Evolutionary conservation across 345 rosid genomes (phyloP), one percentile per base, ranked within the genome.

Genomic region (Lumnitzera racemosa): DNA sequence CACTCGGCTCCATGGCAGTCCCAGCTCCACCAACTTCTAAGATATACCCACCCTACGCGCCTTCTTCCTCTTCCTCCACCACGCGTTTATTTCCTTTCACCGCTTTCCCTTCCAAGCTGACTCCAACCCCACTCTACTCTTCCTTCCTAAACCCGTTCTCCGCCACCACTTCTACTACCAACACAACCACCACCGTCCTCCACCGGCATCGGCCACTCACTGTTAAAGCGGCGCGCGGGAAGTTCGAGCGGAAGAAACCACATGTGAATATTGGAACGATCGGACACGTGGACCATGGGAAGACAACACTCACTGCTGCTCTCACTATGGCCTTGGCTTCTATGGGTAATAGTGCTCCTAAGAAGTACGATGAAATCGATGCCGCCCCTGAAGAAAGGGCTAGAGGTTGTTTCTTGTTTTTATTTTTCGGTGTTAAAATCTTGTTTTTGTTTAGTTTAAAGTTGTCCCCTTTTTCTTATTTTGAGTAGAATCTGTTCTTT

Each of bases 351-450:
- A 74, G 85, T 60, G 83, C 91, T 49, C 95, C 95, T 5, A 90
- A 94, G 56, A 94, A 90, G 64, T 90, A 90, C 80, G 97, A 90
- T 61, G 99, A 94, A 68, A 94, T 94, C 56, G 99, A 94, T 46
- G 99, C 97, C 25, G 99, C 99, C 27, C 99, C 99, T 0, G 99
- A 94, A 65, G 99, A 94, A 61, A 80, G 97, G 36, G 99, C 99
- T 49, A 85, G 99, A 59, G 97, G 99, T 15, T 74, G 80, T 95
- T 43, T 43, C 5, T 2, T 27, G 31, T 27, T 27, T 53, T 46
- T 16, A 13, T 16, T 55, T 43, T 20, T 48, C n/a, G 15, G 9
- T 25, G 31, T 2, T 12, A 25, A 29, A 24, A 25, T 60, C 63
- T 46, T 36, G 24, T 11, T 23, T 36, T 9, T 36, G 43, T 36